Evolutionary conservation across 75 land plant species (phyloP).

Genomic region (Pinus taeda): DNA sequence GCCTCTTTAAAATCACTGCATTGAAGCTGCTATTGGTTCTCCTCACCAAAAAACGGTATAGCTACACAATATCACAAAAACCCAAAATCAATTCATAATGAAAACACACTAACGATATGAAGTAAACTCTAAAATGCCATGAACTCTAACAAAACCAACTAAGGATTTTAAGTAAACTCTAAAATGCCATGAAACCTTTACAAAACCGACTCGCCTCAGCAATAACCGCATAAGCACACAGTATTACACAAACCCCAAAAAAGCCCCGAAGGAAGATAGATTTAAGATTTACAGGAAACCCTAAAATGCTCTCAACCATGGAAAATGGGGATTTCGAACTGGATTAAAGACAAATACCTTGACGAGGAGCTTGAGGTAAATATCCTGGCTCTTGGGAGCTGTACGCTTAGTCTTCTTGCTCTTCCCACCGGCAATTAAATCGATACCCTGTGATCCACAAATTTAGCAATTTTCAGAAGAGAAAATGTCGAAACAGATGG

Average conservation of each 20-base stretch:
- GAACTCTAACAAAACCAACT: too few species aligned
- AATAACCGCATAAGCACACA: conserved; percentile 45
- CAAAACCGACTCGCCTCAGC: conserved; percentile 47
- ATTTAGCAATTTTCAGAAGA: too few species aligned
- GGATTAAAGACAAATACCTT: conserved; percentile 32
- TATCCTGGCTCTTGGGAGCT: conserved; percentile 72
- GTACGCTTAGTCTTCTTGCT: conserved; percentile 70
- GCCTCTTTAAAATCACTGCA: conserved; percentile 65
- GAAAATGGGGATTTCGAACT: neutral
- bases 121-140: too few species aligned
- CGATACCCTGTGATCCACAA: conserved; percentile 49
- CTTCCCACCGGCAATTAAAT: conserved; percentile 71
- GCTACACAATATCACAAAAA: conserved; percentile 22
- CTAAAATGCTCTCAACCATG: neutral
- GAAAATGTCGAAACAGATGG: too few species aligned
- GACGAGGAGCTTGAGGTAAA: conserved; percentile 79
- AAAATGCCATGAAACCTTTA: too few species aligned
- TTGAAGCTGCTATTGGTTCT: conserved; percentile 69
- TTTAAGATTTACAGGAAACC: too few species aligned
- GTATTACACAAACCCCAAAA: conserved; percentile 14
- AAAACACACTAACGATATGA: too few species aligned
- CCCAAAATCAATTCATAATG: too few species aligned
- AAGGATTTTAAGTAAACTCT: too few species aligned
- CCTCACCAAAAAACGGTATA: conserved; percentile 72
- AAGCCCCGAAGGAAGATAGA: neutral